Conservation (phyloP, 768 basidiomycete species). For the Pleurotus eryngii region DNA sequence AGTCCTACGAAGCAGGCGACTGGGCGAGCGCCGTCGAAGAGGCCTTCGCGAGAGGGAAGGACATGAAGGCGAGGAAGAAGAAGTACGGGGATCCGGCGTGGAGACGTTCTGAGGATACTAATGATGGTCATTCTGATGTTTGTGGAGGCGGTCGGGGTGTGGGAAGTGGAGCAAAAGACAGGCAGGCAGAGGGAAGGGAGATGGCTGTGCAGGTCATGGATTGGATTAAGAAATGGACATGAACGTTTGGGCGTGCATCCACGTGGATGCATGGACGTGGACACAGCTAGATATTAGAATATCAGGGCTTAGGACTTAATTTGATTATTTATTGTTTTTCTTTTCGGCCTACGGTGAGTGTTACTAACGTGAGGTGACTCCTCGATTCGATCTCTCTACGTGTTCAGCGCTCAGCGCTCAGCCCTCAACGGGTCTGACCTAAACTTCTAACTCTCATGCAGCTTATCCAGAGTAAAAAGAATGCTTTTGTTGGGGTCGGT, state of each 20-base stretch:
- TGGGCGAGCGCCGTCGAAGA: constrained; percentile 60
- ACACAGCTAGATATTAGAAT: too few relatives aligned
- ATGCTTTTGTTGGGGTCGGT: background rate
- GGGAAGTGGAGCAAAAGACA: constrained; percentile 21
- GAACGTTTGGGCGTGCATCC: background rate
- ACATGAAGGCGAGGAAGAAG: constrained; percentile 46
- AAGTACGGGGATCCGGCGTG: constrained; percentile 30
- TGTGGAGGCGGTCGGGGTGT: background rate
- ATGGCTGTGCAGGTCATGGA: constrained; percentile 47
- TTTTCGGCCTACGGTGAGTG: too few relatives aligned
- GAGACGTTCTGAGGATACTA: constrained; percentile 19
- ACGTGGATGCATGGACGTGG: background rate
- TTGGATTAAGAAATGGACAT: constrained; percentile 43
- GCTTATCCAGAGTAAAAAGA: background rate
- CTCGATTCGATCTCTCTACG: too few relatives aligned
- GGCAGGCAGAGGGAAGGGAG: constrained; percentile 37
- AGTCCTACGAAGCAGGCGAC: constrained; percentile 67
- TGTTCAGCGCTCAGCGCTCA: too few relatives aligned
- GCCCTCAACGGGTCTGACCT: too few relatives aligned
- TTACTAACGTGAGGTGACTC: too few relatives aligned
- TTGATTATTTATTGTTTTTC: too few relatives aligned
- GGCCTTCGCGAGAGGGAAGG: constrained; percentile 52
- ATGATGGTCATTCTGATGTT: too few relatives aligned
- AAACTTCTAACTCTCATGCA: too few relatives aligned
- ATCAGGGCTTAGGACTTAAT: too few relatives aligned